Evolutionary conservation across 257 asterid species (phyloP).

Genomic region (Solanum bulbocastanum): DNA sequence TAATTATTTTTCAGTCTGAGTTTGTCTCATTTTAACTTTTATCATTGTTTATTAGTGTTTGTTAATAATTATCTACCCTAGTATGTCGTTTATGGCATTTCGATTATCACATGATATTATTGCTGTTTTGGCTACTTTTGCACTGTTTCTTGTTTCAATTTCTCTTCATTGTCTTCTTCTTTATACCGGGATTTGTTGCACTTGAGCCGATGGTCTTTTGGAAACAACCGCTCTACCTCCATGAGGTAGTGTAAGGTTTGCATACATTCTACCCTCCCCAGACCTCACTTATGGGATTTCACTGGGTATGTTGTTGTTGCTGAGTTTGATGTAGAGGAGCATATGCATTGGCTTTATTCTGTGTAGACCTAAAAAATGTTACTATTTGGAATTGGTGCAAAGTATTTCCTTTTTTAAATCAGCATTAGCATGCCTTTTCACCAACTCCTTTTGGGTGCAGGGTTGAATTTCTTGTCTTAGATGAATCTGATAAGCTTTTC

Average conservation of each 20-base stretch:
- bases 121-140: background rate
- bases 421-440: background rate
- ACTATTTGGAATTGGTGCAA: background rate
- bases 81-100: background rate
- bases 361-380: background rate
- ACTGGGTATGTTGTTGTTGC: background rate
- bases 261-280: background rate
- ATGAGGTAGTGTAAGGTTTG: background rate
- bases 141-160: background rate
- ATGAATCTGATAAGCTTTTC: constrained; percentile 87
- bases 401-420: background rate
- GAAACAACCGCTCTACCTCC: background rate
- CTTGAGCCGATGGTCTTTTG: background rate
- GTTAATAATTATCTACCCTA: background rate
- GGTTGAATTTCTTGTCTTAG: constrained; percentile 85
- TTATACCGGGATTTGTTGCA: background rate
- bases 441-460: constrained; percentile 23
- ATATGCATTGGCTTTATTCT: background rate
- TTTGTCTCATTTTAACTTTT: background rate
- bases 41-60: no score
- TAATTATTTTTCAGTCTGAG: background rate
- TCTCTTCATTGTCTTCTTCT: background rate
- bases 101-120: background rate
- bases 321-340: background rate
- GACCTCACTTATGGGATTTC: background rate